Base-by-base conservation (phyloP, 192 early-diverging fungal genomes). In the Podila minutissima region DNA sequence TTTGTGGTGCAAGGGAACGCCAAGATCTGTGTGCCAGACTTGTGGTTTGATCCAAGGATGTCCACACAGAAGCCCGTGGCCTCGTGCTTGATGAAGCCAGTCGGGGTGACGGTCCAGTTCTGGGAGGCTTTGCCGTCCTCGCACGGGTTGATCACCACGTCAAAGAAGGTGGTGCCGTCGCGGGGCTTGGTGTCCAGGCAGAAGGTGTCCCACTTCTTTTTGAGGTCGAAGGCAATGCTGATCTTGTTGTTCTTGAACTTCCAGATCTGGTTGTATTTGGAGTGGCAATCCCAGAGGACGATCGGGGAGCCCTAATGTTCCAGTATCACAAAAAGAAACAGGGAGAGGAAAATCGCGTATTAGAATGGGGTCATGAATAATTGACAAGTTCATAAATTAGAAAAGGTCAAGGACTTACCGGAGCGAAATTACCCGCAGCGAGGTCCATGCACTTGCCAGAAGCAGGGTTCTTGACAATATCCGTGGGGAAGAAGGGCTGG, bases 401-500 rank as follows among this genome's bases (percentile, higher is more conserved):
- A 11, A 32, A 15, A 33, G 22, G 33, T 29, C 20, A 35, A 12
- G 2, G 32, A 19, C 75, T 72, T 78, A 78, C 75, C 0, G 75
- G 31, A 12, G 70, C 41, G 32, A 68, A 67, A 53, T 8, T 0
- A 7, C 3, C 11, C 5, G 66, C 48, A 35, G 46, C 46, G 19
- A 73, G 73, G 32, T 81, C 77, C 61, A 81, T 7, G 22, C 77
- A 81, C 22, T 49, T 72, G 29, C 77, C 77, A 48, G 66, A 75
- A 11, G 66, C 76, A 5, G 12, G 29, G 58, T 68, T 81, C 55
- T 68, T 73, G 77, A 81, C 38, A 53, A 81, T 66, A 22, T 81
- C 77, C 4, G 77, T 81, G 3, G 77, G 77, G 66, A 73, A 81
- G 35, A 69, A 72, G 29, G 77, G 77, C 62, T 81, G 77, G 19